A percentile compares a stretch with the other conserved stretches of the same genome.
Conservation (phyloP, 2,329 filamentous ascomycete species). For the Ascochyta viciae-villosae region DNA sequence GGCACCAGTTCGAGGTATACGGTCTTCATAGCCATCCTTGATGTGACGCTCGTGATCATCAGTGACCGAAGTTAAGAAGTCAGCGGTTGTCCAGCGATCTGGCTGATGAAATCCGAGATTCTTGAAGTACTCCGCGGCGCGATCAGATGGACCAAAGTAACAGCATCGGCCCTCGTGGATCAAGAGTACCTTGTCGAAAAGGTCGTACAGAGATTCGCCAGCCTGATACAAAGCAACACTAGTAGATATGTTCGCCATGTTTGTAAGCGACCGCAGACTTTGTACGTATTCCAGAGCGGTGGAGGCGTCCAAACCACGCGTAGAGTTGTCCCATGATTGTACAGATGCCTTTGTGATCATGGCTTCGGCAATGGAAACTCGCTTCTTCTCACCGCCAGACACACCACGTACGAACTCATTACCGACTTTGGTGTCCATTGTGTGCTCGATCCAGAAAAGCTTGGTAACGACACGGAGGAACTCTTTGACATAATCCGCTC, state of each 20-base stretch:
- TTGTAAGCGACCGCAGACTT: conserved; percentile 68
- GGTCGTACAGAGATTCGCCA: conserved; percentile 48
- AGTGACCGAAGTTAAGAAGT: conserved; percentile 77
- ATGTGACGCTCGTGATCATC: conserved; percentile 65
- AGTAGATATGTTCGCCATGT: conserved; percentile 68
- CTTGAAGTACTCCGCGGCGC: conserved; percentile 70
- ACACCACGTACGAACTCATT: conserved; percentile 74
- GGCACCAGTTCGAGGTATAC: conserved; percentile 61
- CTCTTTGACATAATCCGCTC: conserved; percentile 65
- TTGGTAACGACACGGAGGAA: conserved; percentile 73
- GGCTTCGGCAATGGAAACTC: conserved; percentile 58
- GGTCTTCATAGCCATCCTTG: conserved; percentile 63
- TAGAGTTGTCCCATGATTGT: conserved; percentile 66
- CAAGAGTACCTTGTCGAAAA: conserved; percentile 51
- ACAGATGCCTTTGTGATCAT: conserved; percentile 53
- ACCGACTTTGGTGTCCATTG: conserved; percentile 75
- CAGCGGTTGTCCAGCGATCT: conserved; percentile 70
- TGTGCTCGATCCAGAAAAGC: conserved; percentile 75
- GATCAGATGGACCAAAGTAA: conserved; percentile 69
- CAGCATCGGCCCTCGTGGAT: conserved; percentile 52
- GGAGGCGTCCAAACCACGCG: conserved; percentile 74
- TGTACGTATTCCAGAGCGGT: conserved; percentile 78
- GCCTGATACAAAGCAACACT: conserved; percentile 77
- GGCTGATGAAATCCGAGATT: conserved; percentile 73
- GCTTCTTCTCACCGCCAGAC: conserved; percentile 58